phyloP scores from a whole-genome alignment of 2,329 filamentous ascomycete species.

The Talaromyces sp. region DNA sequence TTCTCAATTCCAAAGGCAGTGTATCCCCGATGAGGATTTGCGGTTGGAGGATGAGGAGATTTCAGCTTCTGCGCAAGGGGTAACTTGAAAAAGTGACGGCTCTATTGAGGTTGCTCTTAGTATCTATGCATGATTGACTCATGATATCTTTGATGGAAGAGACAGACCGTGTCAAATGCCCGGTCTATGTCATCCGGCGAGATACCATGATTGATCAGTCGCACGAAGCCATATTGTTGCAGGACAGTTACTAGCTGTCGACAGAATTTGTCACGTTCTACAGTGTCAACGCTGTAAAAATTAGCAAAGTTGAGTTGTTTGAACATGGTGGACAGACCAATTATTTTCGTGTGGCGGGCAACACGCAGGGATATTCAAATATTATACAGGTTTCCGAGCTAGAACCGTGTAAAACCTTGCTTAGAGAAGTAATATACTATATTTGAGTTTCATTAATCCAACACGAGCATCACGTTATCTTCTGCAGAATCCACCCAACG shows the following conservation, averaged over 20 bases:
- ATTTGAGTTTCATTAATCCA: background rate
- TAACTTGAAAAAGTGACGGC: constrained; percentile 26
- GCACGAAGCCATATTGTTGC: constrained; percentile 13
- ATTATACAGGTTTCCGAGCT: background rate
- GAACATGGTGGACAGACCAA: background rate
- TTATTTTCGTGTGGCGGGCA: background rate
- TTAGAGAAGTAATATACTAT: background rate
- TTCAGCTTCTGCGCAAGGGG: constrained; percentile 28
- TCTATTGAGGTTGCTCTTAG: background rate
- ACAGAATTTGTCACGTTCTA: constrained; percentile 2
- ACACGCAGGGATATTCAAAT: background rate
- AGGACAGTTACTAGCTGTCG: constrained; percentile 4
- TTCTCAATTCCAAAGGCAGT: constrained; percentile 32
- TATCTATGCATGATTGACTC: background rate
- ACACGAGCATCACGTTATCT: background rate
- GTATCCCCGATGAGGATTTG: constrained; percentile 32
- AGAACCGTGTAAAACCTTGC: background rate
- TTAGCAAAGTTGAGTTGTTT: background rate
- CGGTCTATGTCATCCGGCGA: constrained; percentile 3
- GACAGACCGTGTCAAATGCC: constrained; percentile 13
- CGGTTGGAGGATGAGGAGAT: constrained; percentile 29
- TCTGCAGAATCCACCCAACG: background rate
- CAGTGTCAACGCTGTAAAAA: background rate
- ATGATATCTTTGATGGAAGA: background rate
- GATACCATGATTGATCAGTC: constrained; percentile 17